These are phyloP conservation scores for Chiua sp. DNA, from an alignment of 1,284 basidiomycete species.

Conservation along the genomic window DNA sequence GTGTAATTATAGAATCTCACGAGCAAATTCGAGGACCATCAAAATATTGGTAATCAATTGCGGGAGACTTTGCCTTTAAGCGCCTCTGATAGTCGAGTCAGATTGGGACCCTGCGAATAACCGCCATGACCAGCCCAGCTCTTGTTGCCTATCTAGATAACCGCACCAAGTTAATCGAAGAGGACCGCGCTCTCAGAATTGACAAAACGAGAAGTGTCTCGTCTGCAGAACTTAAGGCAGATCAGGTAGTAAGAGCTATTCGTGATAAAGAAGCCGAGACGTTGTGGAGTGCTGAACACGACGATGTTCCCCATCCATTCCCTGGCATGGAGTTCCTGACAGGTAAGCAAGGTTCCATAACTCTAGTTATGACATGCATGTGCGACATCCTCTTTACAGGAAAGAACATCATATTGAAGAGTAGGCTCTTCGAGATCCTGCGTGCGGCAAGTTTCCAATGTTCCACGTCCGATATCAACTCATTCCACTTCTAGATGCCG, in stretches of 20 bases:
- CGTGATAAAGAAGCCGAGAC: constrained; percentile 54
- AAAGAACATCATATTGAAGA: constrained; percentile 56
- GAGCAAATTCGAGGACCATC: not conserved
- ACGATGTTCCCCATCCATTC: constrained; percentile 61
- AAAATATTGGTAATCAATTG: not conserved
- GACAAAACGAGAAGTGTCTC: constrained; percentile 41
- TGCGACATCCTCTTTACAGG: constrained; percentile 39
- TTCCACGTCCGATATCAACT: not conserved
- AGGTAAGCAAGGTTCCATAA: constrained; percentile 35
- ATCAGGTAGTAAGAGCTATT: constrained; percentile 56
- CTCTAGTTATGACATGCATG: not conserved
- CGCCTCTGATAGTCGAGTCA: too few relatives aligned
- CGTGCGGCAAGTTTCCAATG: constrained; percentile 48
- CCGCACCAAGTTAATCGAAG: constrained; percentile 52
- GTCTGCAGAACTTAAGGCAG: constrained; percentile 53
- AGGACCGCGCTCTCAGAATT: constrained; percentile 52
- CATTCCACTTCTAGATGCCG: constrained; percentile 57
- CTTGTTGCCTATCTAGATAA: constrained; percentile 45
- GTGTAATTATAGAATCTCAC: not conserved
- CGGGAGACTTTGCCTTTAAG: not conserved
- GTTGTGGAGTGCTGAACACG: constrained; percentile 59
- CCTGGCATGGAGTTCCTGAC: constrained; percentile 80
- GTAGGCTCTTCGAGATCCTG: constrained; percentile 60
- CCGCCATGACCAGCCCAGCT: constrained; percentile 6
- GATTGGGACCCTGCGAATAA: not conserved